Evolutionary conservation across 768 basidiomycete species (phyloP).

Genomic region (Phaeotremella skinneri): DNA sequence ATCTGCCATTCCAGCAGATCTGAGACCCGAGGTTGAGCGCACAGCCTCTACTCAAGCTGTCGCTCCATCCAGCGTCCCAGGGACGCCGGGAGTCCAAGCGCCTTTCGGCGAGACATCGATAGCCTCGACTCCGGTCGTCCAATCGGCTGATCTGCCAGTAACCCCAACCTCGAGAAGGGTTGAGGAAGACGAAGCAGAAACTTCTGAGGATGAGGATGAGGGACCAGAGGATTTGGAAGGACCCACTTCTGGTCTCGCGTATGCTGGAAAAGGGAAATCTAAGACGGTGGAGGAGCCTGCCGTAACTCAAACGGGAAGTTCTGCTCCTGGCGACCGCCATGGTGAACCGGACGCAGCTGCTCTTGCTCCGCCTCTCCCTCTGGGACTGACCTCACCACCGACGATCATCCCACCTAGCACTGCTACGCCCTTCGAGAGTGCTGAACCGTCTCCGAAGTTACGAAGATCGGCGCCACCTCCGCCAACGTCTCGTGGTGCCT

Average conservation of each 20-base stretch:
- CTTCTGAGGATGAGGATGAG: constrained; percentile 49
- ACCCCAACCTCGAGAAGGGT: background rate
- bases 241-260: constrained; percentile 12
- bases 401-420: background rate
- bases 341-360: background rate
- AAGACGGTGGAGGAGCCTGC: background rate
- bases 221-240: constrained; percentile 52
- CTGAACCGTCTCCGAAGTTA: constrained; percentile 14
- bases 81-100: constrained; percentile 31
- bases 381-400: background rate
- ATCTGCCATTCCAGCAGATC: constrained; percentile 28
- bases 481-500: constrained; percentile 14
- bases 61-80: constrained; percentile 33
- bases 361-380: constrained; percentile 19
- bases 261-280: constrained; percentile 6
- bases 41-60: constrained; percentile 43
- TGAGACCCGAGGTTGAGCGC: constrained; percentile 39
- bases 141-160: constrained; percentile 2
- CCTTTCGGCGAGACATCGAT: constrained; percentile 8
- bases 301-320: background rate
- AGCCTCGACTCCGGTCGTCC: constrained; percentile 2
- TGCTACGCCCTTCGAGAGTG: constrained; percentile 5
- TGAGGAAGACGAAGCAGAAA: constrained; percentile 17
- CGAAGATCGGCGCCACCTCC: constrained; percentile 40
- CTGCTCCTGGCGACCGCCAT: constrained; percentile 1